Conservation (phyloP, 306 rosid genomes). For the Sindora glabra region DNA sequence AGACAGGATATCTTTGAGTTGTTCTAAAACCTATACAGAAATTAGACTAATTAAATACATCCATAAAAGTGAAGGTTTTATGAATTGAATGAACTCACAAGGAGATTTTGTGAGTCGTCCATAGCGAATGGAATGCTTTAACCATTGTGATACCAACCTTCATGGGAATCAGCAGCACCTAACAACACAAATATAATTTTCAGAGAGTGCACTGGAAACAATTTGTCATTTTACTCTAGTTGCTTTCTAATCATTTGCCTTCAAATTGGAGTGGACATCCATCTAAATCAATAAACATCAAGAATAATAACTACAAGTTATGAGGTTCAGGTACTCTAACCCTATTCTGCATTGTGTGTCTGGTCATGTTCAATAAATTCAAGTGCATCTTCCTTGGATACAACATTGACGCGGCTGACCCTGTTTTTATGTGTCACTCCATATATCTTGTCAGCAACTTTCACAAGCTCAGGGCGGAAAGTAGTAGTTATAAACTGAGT, state of each 20-base stretch:
- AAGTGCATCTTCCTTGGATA: constrained; percentile 64
- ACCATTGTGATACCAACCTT: constrained; percentile 12
- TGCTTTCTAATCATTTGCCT: not conserved
- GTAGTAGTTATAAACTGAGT: constrained; percentile 97
- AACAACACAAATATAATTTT: not conserved
- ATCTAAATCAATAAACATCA: not conserved
- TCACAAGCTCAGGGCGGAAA: constrained; percentile 87
- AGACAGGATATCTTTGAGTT: not conserved
- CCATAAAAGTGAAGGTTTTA: not conserved
- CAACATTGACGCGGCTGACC: constrained; percentile 82
- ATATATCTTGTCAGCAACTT: constrained; percentile 87
- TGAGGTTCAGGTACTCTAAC: constrained; percentile 9
- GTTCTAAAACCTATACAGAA: not conserved
- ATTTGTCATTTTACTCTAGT: not conserved
- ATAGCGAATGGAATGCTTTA: not conserved
- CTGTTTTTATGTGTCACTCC: constrained; percentile 85
- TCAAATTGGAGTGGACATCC: not conserved
- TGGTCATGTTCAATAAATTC: constrained; percentile 90
- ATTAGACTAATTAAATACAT: not conserved
- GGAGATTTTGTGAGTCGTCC: not conserved
- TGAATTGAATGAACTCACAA: not conserved
- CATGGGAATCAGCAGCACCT: constrained; percentile 1
- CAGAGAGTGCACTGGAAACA: not conserved
- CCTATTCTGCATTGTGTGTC: constrained; percentile 77
- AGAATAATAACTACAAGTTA: not conserved